Base-by-base conservation (phyloP, 805 yeast genomes). In the Lipomyces orientalis region DNA sequence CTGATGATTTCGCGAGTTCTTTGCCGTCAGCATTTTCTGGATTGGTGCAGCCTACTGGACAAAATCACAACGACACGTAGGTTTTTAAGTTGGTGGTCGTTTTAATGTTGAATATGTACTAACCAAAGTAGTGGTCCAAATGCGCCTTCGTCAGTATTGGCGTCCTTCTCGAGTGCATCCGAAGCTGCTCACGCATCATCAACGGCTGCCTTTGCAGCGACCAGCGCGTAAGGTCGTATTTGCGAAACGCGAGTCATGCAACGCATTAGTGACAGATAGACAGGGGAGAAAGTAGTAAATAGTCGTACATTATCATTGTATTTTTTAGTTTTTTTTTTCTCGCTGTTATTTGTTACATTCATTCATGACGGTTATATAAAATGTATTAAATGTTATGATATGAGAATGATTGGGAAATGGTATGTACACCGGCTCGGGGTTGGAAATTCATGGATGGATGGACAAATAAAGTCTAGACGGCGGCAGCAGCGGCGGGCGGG, bases 1-100 rank as follows among this genome's bases (percentile, higher is more conserved):
- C 72, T n/a, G 51, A 34, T n/a, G 25, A 34, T 39, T 66, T 78
- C 33, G 79, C 83, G 29, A 84, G 84, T 74, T 56, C 34, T 19
- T 58, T 69, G 58, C 68, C 68, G 9, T 43, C 25, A 37, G 12
- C 66, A 25, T 69, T 69, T 65, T 14, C 82, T 46, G 97, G 97
- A 78, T 79, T 94, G 71, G 85, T 94, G 84, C 99, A 94, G 82
- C 98, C 97, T 80, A 90, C 92, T 82, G 87, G 88, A 72, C 86
- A 85, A 76, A 79, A 82, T 75, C 88, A 91, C 81, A 91, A 93
- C 77, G 98, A 93, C 79, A 94, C 98, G 64, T 65, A 58, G 52
- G 68, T 61, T 33, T 14, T 4, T 54, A 14, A 9, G 1, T 60
- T 43, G n/a, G 19, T 12, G 9, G n/a, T 16, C 0, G 31, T 60